Evolutionary conservation across 2,329 filamentous ascomycete genomes (phyloP), one percentile per base, ranked within the genome.

Genomic region (Ophiocordyceps australis): DNA sequence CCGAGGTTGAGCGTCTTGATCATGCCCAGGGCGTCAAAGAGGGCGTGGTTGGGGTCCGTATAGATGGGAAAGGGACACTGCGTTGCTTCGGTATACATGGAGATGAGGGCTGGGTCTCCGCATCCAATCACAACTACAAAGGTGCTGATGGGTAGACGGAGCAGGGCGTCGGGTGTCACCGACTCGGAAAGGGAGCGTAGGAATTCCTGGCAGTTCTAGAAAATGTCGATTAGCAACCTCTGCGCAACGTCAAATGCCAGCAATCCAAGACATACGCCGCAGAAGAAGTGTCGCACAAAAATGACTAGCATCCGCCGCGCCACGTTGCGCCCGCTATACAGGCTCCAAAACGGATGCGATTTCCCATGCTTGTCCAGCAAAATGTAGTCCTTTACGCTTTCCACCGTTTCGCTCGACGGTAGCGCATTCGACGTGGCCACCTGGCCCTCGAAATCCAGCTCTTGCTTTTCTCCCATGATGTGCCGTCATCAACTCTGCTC

Each of bases 251-350:
- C n/a, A n/a, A n/a, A n/a, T n/a, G n/a, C n/a, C 23, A 38, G 28
- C 32, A 31, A 38, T 28, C 41, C 9, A 17, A 10, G 22, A 60
- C 74, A 47, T 59, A 80, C 76, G 19, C 75, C 75, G 43, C 78
- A 83, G 57, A 79, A 82, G 49, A 83, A 85, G 50, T 83, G 77
- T 23, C 78, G 64, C 30, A 85, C 61, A 42, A 85, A 83, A 36
- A 83, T 67, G 22, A 82, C 49, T 17, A 85, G 56, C 16, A 79
- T 66, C 3, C 70, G 55, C 12, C 59, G 52, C 9, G 62, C 54
- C 3, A 57, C 55, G 28, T 64, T 63, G 24, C 46, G 54, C 4
- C 66, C 65, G 18, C 55, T 59, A 43, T 73, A 74, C 16, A 79
- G 49, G 36, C 62, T 69, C 46, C 64, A 64, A 47, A 81, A 81